A percentile compares a stretch with the other conserved stretches of the same genome.
Evolutionary conservation across 805 yeast genomes (phyloP).

Genomic region (Sugiyamaella chiloensis): DNA sequence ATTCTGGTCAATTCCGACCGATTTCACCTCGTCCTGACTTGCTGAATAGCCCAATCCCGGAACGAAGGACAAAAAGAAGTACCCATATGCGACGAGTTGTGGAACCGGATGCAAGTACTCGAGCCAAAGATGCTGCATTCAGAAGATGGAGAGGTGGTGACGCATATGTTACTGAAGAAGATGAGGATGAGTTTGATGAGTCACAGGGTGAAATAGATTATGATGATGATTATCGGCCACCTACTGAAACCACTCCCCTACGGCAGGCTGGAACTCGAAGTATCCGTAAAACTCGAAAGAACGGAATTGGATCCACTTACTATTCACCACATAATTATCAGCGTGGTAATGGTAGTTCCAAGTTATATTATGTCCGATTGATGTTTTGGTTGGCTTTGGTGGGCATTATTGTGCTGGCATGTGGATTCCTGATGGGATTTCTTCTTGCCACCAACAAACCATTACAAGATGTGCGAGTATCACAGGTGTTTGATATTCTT

Average conservation of each 20-base stretch:
- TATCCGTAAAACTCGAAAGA: conserved; percentile 22
- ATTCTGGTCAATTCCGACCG: not conserved
- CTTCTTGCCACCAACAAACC: conserved; percentile 84
- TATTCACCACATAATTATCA: conserved; percentile 51
- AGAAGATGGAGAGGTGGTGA: conserved; percentile 17
- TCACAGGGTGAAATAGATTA: conserved; percentile 47
- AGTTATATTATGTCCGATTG: conserved; percentile 28
- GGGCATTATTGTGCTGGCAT: conserved; percentile 28
- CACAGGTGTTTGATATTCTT: conserved; percentile 63
- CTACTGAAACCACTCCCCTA: conserved; percentile 36
- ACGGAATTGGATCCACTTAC: conserved; percentile 16
- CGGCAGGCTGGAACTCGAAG: conserved; percentile 21
- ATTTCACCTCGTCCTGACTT: not conserved
- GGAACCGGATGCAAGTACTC: conserved; percentile 1
- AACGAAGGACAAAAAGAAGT: not conserved
- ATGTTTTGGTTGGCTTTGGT: conserved; percentile 33
- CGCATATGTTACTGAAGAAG: conserved; percentile 40
- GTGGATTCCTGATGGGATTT: conserved; percentile 82
- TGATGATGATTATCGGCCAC: conserved; percentile 26
- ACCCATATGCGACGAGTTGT: not conserved
- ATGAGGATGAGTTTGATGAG: conserved; percentile 37
- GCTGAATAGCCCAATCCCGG: not conserved
- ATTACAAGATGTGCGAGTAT: conserved; percentile 60
- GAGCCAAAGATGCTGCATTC: conserved; percentile 11
- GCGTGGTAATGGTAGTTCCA: conserved; percentile 16